phyloP scores from a whole-genome alignment of 1,284 basidiomycete species.

The Agroathelia rolfsii region DNA sequence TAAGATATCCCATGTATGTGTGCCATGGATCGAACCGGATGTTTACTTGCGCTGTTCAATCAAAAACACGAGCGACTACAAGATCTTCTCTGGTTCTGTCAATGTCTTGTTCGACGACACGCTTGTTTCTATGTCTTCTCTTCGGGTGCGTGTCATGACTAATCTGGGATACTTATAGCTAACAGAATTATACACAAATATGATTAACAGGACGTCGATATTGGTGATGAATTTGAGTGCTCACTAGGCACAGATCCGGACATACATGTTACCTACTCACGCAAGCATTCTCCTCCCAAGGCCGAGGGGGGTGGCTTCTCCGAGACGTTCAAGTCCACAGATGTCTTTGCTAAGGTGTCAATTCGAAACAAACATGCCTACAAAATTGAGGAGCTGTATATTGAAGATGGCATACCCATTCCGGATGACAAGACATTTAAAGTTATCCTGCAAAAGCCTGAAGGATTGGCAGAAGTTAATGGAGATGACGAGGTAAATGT shows the following conservation, averaged over 20 bases:
- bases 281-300: slow-evolving; percentile 25
- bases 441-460: slow-evolving; percentile 37
- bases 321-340: slow-evolving; percentile 32
- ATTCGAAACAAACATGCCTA: slow-evolving; percentile 41
- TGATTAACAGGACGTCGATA: slow-evolving; percentile 30
- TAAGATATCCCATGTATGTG: slow-evolving; percentile 35
- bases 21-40: slow-evolving; percentile 35
- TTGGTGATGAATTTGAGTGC: slow-evolving; percentile 41
- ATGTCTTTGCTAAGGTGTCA: slow-evolving; percentile 32
- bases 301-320: slow-evolving; percentile 29
- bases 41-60: slow-evolving; percentile 41
- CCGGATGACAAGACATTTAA: slow-evolving; percentile 26
- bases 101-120: slow-evolving; percentile 40
- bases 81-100: slow-evolving; percentile 40
- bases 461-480: slow-evolving; percentile 34
- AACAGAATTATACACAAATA: too few relatives aligned
- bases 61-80: slow-evolving; percentile 42
- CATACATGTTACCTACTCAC: slow-evolving; percentile 36
- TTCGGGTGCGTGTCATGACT: slow-evolving; percentile 24
- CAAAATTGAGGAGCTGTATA: slow-evolving; percentile 30
- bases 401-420: slow-evolving; percentile 40
- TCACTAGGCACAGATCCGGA: slow-evolving; percentile 44
- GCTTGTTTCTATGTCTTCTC: slow-evolving; percentile 36
- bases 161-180: too few relatives aligned
- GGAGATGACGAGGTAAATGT: slow-evolving; percentile 29